phyloP scores from a whole-genome alignment of 2,329 filamentous ascomycete species.

The Aspergillus aculeatinus region DNA sequence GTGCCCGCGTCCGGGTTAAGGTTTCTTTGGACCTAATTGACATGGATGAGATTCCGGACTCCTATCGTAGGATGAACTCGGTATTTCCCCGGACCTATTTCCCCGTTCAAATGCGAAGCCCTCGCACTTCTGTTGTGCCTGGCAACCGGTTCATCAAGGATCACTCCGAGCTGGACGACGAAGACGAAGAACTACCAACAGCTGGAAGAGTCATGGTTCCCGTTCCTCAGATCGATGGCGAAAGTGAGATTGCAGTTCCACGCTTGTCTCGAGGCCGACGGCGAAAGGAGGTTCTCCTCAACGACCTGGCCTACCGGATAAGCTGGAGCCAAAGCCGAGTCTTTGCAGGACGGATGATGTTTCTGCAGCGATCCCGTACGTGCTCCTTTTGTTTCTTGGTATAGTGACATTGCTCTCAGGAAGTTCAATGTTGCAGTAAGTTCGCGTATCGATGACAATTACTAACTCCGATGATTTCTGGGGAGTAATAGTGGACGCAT shows the following conservation, averaged over 20 bases:
- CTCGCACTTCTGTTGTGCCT: conserved; percentile 68
- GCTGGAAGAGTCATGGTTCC: conserved; percentile 56
- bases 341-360: conserved; percentile 81
- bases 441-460: not conserved
- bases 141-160: conserved; percentile 74
- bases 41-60: conserved; percentile 93
- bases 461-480: conserved; percentile 8
- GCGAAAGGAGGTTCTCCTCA: conserved; percentile 82
- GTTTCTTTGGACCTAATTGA: conserved; percentile 92
- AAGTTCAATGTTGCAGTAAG: not conserved
- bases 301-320: conserved; percentile 92
- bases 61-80: conserved; percentile 83
- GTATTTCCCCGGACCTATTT: conserved; percentile 92
- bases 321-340: conserved; percentile 93
- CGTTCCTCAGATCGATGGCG: conserved; percentile 64
- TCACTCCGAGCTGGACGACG: conserved; percentile 56
- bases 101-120: conserved; percentile 87
- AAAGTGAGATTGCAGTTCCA: conserved; percentile 73
- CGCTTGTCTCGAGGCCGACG: conserved; percentile 68
- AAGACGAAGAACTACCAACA: conserved; percentile 34
- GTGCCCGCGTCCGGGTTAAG: conserved; percentile 78
- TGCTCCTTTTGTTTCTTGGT: conserved; percentile 29
- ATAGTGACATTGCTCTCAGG: not conserved
- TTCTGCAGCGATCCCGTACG: conserved; percentile 88
- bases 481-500: conserved; percentile 73